These are phyloP conservation scores for Piromyces finnis DNA, from an alignment of 192 early-diverging fungal genomes.

Conservation along the genomic window DNA sequence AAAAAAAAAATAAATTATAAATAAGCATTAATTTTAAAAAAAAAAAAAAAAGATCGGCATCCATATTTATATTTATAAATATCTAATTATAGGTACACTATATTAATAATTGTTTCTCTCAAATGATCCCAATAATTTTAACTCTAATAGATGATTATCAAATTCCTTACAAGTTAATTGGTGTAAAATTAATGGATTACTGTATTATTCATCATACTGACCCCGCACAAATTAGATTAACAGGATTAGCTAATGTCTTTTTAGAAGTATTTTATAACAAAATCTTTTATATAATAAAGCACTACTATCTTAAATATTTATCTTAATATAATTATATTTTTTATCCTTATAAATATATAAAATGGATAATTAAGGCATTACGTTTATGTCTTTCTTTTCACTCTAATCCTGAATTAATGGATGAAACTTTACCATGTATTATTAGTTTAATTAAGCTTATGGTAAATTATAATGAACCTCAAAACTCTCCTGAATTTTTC, in stretches of 20 bases:
- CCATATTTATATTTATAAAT: too few relatives aligned
- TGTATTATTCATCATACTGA: background rate
- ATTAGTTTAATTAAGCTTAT: background rate
- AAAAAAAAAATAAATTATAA: background rate
- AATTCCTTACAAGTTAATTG: background rate
- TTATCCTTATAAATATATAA: too few relatives aligned
- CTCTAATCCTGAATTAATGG: background rate
- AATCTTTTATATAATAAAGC: too few relatives aligned
- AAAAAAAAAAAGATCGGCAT: too few relatives aligned
- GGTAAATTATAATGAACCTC: background rate
- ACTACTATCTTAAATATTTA: too few relatives aligned
- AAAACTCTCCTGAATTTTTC: background rate
- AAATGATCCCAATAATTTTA: background rate
- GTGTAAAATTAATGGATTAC: background rate
- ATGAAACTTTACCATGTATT: background rate
- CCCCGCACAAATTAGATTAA: background rate
- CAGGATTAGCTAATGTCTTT: background rate
- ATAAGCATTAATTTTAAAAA: too few relatives aligned
- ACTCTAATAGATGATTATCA: background rate
- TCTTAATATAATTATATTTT: too few relatives aligned
- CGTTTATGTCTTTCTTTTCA: background rate
- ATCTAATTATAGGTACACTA: background rate
- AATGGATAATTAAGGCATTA: background rate
- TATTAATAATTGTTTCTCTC: background rate
- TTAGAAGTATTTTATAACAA: background rate